Evolutionary conservation across 257 asterid species (phyloP).

Genomic region (Rauvolfia tetraphylla): DNA sequence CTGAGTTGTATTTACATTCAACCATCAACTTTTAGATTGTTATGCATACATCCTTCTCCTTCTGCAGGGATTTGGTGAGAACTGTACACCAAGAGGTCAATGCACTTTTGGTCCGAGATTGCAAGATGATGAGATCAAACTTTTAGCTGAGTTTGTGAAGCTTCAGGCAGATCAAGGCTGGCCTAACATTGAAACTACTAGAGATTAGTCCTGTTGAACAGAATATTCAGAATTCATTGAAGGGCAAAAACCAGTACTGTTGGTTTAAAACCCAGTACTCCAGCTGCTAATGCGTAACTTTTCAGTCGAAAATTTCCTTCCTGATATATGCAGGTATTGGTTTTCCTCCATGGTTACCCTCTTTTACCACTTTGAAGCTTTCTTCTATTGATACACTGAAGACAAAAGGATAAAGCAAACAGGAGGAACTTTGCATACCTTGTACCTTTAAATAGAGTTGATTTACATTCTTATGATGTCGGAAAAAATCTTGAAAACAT

Average conservation of each 20-base stretch:
- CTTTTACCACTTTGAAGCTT: neutral
- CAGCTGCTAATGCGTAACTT: too few species aligned
- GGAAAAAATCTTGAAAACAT: neutral
- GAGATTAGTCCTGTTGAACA: constrained; percentile 34
- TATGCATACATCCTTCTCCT: constrained; percentile 7
- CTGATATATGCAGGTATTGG: neutral
- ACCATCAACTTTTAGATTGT: constrained; percentile 4
- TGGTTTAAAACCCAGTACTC: too few species aligned
- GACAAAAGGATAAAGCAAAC: neutral
- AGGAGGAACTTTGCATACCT: neutral
- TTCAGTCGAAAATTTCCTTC: neutral
- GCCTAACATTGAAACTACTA: constrained; percentile 44
- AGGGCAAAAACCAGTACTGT: neutral
- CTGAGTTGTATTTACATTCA: constrained; percentile 8
- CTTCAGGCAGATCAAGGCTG: constrained; percentile 80
- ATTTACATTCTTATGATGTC: neutral
- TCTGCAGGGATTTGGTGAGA: constrained; percentile 88
- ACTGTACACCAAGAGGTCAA: constrained; percentile 90
- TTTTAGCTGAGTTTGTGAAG: constrained; percentile 70
- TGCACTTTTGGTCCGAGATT: constrained; percentile 92
- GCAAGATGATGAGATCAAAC: constrained; percentile 65
- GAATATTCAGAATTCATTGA: neutral
- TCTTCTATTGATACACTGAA: neutral
- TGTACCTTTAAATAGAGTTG: neutral
- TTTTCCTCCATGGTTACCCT: neutral